Conservation (phyloP, 2,329 filamentous ascomycete species). For the Hypoxylon sp. region DNA sequence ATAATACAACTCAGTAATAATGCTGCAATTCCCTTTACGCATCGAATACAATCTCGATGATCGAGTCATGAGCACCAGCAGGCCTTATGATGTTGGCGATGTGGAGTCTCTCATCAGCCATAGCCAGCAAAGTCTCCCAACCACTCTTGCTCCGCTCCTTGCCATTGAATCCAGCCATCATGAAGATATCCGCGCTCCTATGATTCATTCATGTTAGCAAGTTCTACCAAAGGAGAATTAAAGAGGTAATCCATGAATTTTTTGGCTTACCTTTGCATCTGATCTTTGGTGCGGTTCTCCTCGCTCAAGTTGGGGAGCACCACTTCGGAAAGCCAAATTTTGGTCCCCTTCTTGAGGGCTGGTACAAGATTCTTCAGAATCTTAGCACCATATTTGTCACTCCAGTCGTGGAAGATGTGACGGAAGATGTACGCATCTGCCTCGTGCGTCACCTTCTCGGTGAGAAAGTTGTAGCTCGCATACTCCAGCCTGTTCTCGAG, state of each 20-base stretch:
- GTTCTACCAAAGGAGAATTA: background rate
- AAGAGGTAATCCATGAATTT: background rate
- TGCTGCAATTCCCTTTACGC: background rate
- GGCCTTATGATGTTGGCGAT: constrained; percentile 35
- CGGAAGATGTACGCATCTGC: constrained; percentile 52
- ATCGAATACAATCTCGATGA: constrained; percentile 43
- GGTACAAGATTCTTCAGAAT: constrained; percentile 54
- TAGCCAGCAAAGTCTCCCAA: constrained; percentile 38
- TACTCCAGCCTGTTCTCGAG: constrained; percentile 45
- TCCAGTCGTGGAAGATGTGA: constrained; percentile 56
- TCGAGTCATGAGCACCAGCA: constrained; percentile 33
- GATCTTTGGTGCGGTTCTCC: constrained; percentile 28
- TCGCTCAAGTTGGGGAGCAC: constrained; percentile 45
- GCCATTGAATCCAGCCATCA: constrained; percentile 42
- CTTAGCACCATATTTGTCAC: constrained; percentile 53
- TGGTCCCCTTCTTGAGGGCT: constrained; percentile 48
- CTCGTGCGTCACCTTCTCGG: constrained; percentile 37
- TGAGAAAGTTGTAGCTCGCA: constrained; percentile 48
- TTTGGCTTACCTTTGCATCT: constrained; percentile 30
- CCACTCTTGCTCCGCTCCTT: constrained; percentile 39
- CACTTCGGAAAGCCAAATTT: constrained; percentile 49
- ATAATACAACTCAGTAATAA: constrained; percentile 5
- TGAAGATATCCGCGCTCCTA: constrained; percentile 41
- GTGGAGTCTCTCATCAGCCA: constrained; percentile 37
- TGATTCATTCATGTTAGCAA: constrained; percentile 2